These are phyloP conservation scores for Hyphopichia khmerensis DNA, from an alignment of 1,139 yeast species.

Conservation along the genomic window DNA sequence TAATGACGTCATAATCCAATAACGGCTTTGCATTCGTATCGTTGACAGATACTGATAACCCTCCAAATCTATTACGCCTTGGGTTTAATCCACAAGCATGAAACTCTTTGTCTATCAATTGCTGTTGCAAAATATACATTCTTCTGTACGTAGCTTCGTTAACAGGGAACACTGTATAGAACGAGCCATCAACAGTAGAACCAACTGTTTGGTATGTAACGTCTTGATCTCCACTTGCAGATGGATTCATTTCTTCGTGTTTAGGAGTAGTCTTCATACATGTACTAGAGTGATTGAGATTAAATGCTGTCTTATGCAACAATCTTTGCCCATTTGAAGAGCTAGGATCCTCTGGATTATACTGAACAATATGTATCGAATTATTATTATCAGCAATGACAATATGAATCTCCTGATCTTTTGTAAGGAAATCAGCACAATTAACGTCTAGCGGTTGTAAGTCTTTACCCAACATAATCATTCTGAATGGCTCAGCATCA, in stretches of 20 bases:
- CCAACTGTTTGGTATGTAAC: conserved; percentile 60
- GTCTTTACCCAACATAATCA: conserved; percentile 79
- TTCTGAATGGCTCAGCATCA: conserved; percentile 92
- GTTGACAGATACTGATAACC: conserved; percentile 33
- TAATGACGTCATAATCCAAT: conserved; percentile 59
- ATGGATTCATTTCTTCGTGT: conserved; percentile 22
- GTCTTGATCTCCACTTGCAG: conserved; percentile 6
- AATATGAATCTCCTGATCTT: conserved; percentile 66
- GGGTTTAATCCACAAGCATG: conserved; percentile 85
- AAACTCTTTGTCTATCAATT: conserved; percentile 70
- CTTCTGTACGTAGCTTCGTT: conserved; percentile 75
- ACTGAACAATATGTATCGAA: conserved; percentile 73
- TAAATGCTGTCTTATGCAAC: conserved; percentile 69
- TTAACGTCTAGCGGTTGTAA: conserved; percentile 58
- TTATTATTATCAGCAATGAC: conserved; percentile 70
- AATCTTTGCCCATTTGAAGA: conserved; percentile 80
- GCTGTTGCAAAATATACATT: conserved; percentile 84
- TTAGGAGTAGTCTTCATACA: conserved; percentile 58
- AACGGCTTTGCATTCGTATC: conserved; percentile 52
- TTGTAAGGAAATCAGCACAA: conserved; percentile 70
- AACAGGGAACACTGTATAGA: conserved; percentile 73
- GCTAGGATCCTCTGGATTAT: conserved; percentile 88
- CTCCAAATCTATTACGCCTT: conserved; percentile 60
- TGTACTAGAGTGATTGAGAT: conserved; percentile 61
- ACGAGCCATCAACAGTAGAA: conserved; percentile 75